Conservation (phyloP, 306 rosid species). For the Vigna nakashimae region DNA sequence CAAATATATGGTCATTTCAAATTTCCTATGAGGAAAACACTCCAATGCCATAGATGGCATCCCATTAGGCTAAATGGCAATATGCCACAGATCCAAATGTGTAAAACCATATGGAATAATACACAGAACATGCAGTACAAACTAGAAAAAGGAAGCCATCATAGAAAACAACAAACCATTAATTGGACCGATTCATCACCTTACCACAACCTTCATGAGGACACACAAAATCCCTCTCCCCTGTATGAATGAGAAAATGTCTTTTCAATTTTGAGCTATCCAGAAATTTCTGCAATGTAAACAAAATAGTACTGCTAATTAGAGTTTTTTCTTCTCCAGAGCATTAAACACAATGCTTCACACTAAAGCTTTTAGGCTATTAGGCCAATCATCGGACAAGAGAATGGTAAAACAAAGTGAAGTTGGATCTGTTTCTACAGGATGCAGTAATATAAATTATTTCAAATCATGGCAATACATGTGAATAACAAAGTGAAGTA, state of each 20-base stretch:
- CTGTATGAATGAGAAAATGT: slow-evolving; percentile 94
- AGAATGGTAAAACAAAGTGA: slow-evolving; percentile 16
- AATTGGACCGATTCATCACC: slow-evolving; percentile 66
- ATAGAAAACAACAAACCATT: slow-evolving; percentile 34
- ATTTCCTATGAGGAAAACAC: not conserved
- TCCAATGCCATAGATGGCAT: not conserved
- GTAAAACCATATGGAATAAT: slow-evolving; percentile 28
- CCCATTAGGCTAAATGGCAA: slow-evolving; percentile 23
- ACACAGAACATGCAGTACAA: slow-evolving; percentile 23
- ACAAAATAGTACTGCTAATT: slow-evolving; percentile 62
- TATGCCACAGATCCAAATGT: slow-evolving; percentile 22
- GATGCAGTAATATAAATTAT: slow-evolving; percentile 1
- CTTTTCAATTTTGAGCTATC: slow-evolving; percentile 98
- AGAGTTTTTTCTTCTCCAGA: not conserved
- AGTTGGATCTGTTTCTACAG: slow-evolving; percentile 19
- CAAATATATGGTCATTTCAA: not conserved
- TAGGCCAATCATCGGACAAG: not conserved
- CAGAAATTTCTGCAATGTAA: slow-evolving; percentile 88
- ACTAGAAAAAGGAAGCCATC: slow-evolving; percentile 13
- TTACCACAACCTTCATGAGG: slow-evolving; percentile 99
- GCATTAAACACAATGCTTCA: not conserved
- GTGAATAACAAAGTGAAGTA: slow-evolving; percentile 4
- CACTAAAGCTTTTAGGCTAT: not conserved
- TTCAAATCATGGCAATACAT: slow-evolving; percentile 6
- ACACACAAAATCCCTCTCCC: slow-evolving; percentile 91